Base-by-base conservation (phyloP, 1,284 basidiomycete species). In the Caloboletus firmus region DNA sequence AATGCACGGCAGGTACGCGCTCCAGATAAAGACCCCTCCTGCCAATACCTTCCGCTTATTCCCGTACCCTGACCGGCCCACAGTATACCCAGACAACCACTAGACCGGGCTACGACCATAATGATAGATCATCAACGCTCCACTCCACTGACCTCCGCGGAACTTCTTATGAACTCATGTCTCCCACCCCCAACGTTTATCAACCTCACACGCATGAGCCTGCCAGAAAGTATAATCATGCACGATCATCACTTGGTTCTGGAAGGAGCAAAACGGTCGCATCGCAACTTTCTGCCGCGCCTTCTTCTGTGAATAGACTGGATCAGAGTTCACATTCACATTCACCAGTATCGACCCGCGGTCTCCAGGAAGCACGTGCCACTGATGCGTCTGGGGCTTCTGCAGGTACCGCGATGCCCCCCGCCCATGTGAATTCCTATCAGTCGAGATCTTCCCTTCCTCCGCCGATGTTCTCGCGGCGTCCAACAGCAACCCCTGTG, bases 1-100 rank as follows among this genome's bases (percentile, higher is more conserved):
- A 74, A 74, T 57, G 84, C 85, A 15, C 66, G 64, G 55, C 71
- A 84, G 52, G 85, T 85, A 60, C 54, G 80, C 65, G 2, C 49
- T 15, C 34, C 35, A 13, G 41, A 30, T 28, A 36, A 48, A 31
- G 36, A 20, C 10, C 22, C 35, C 37, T 40, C 20, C 32, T 51
- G 34, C 45, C 35, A 41, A 22, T 49, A 54, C n/a, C 20, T 39
- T 11, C n/a, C 24, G 15, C 55, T 59, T 40, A 57, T 56, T 57
- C 37, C 45, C 48, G 42, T 40, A 46, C 45, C 46, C 34, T 20
- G 42, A 3, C 24, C 46, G 40, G 54, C 31, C 9, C n/a, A 42
- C 46, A 69, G 67, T 57, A 70, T 57, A 55, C 65, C 55, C 49
- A 59, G 54, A 63, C 40, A 10, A 59, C 54, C 12, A 52, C 63